Evolutionary conservation across 106 monocot genomes (phyloP).

Genomic region (Ottelia alismoides): DNA sequence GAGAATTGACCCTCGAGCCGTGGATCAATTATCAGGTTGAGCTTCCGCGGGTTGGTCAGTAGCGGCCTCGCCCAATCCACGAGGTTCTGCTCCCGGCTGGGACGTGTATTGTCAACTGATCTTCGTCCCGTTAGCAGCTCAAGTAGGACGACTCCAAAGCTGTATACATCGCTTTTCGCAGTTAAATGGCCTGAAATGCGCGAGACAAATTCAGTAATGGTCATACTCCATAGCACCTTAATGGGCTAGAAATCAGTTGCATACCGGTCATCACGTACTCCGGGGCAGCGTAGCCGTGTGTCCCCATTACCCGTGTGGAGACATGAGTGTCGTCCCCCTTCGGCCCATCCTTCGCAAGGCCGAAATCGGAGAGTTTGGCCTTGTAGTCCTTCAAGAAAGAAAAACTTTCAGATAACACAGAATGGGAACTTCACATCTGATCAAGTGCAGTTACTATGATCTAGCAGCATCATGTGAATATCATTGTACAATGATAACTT

Average conservation of each 20-base stretch:
- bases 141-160: slow-evolving; percentile 70
- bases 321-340: slow-evolving; percentile 20
- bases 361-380: slow-evolving; percentile 23
- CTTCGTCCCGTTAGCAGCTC: slow-evolving; percentile 50
- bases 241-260: not conserved
- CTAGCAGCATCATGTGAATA: too few relatives aligned
- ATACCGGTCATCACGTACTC: slow-evolving; percentile 27
- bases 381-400: slow-evolving; percentile 11
- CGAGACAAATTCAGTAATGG: not conserved
- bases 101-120: slow-evolving; percentile 35
- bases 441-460: not conserved
- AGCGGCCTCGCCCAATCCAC: slow-evolving; percentile 59
- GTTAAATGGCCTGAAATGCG: slow-evolving; percentile 49
- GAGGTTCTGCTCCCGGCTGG: slow-evolving; percentile 43
- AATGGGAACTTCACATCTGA: not conserved
- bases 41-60: slow-evolving; percentile 26
- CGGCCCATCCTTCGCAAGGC: slow-evolving; percentile 22
- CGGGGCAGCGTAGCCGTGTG: slow-evolving; percentile 21
- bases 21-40: slow-evolving; percentile 47
- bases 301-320: slow-evolving; percentile 19
- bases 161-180: slow-evolving; percentile 64
- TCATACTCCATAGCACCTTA: too few relatives aligned
- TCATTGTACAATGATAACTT: too few relatives aligned
- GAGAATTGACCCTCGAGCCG: slow-evolving; percentile 51
- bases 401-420: too few relatives aligned